phyloP scores from a whole-genome alignment of 129 eudicot species.

The Smallanthus sonchifolius region DNA sequence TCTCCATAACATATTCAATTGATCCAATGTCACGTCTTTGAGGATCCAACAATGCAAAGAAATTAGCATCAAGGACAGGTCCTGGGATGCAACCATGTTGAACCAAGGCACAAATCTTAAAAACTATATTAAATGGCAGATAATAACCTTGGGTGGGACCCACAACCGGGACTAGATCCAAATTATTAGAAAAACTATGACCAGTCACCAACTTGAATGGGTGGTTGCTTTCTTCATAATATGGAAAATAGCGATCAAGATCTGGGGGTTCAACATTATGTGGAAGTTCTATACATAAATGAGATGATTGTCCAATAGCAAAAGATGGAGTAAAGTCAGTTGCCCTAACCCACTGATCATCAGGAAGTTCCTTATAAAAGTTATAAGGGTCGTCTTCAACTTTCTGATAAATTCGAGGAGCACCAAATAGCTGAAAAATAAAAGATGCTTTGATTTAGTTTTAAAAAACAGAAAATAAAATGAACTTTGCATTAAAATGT shows the following conservation, averaged over 20 bases:
- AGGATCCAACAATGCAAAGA: constrained; percentile 65
- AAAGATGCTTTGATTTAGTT: neutral
- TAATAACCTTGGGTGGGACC: constrained; percentile 41
- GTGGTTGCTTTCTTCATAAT: constrained; percentile 40
- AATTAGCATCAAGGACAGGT: constrained; percentile 46
- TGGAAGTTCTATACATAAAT: constrained; percentile 68
- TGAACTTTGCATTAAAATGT: neutral
- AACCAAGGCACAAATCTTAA: constrained; percentile 62
- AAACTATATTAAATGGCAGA: constrained; percentile 55
- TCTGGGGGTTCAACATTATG: constrained; percentile 40
- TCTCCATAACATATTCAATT: constrained; percentile 66
- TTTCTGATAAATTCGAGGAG: constrained; percentile 65
- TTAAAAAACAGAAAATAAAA: neutral
- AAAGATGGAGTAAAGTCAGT: constrained; percentile 63
- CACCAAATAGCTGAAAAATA: constrained; percentile 53
- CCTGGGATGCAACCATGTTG: constrained; percentile 86
- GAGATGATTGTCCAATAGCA: constrained; percentile 78
- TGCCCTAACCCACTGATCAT: constrained; percentile 77
- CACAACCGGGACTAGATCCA: constrained; percentile 61
- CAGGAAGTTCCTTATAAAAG: constrained; percentile 45
- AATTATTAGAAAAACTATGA: constrained; percentile 39
- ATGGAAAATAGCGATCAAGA: constrained; percentile 45
- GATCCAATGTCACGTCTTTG: constrained; percentile 16
- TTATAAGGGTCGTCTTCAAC: constrained; percentile 19
- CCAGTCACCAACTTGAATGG: constrained; percentile 42